Base-by-base conservation (phyloP, 2,329 filamentous ascomycete species). In the Diatrype stigma region DNA sequence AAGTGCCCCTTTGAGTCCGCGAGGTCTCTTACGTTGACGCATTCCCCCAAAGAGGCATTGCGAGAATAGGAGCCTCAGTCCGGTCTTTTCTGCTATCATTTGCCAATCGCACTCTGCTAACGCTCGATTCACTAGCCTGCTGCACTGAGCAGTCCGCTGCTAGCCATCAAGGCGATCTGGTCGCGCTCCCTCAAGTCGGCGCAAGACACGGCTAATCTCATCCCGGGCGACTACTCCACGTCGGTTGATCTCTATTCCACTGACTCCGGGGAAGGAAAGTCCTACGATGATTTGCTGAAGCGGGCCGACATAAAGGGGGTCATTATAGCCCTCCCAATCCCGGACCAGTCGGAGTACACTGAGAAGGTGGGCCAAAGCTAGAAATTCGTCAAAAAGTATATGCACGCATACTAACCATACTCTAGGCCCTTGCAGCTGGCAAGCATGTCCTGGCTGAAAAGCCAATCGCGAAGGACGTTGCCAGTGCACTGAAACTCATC, bases 371-470 rank as follows among this genome's bases (percentile, higher is more conserved):
- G 40, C 22, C 12, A 21, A 19, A 44, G 6, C 14, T 11, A 14
- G 5, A 12, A 37, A 4, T 6, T 3, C 3, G 4, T 44, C 12
- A 12, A 6, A 17, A 8, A 12, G 6, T 7, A 44, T 26, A 23
- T 17, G 7, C 4, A 23, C 11, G 7, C 4, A n/a, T 17, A 16
- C 40, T 44, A 19, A 44, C 6, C 12, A 16, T 21, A 12, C 14
- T 14, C 21, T 26, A 44, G 40, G 81, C 81, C 0, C 70, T 88
- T 17, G 63, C 68, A n/a, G 84, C 83, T 1, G 83, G 84, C 23
- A 89, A 89, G 67, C 84, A 88, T 62, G 85, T 89, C 7, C 72
- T 89, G 2, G 80, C 80, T 16, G 86, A 89, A 69, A 89, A 89
- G 69, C 85, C 86, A 32, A 74, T 88, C 38, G 84, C 81, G 2